Evolutionary conservation across 2,329 filamentous ascomycete genomes (phyloP), one percentile per base, ranked within the genome.

Genomic region (Pseudogymnoascus sp.): DNA sequence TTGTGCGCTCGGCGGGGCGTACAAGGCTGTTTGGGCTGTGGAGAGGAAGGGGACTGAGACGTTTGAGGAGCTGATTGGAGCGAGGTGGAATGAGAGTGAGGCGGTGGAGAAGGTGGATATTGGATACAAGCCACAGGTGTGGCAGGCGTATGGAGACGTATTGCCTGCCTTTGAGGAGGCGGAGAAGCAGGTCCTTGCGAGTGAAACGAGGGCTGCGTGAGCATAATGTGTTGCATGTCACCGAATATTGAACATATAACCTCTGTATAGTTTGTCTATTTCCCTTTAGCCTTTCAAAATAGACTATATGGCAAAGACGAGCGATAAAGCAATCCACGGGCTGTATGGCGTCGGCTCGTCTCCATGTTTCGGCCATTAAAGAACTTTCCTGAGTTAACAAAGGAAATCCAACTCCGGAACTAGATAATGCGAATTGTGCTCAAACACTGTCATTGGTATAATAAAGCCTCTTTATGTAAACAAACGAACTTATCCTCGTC

Each of bases 21-120:
- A 97, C 77, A 97, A 97, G 78, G 93, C 94, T 12, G 87, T 96
- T 0, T 99, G 94, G 94, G 92, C 89, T 0, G 80, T 91, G 63
- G 91, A 94, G 79, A 79, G 90, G 59, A 75, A 75, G 23, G 66
- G 65, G 3, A 81, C 79, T 16, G 87, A 96, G 82, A 90, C 83
- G 3, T 97, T 97, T 77, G 94, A 97, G 73, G 88, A 93, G 65
- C 80, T 96, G 67, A 88, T 99, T 66, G 91, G 89, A 6, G 79
- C 79, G 72, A 81, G 94, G 66, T 99, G 94, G 94, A 85, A 84
- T 65, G 93, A 96, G 76, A 87, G 88, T 67, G 87, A 86, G 0
- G 91, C 92, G 67, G 87, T 96, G 11, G 84, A 90, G 77, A 90
- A 84, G 77, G 88, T 97, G 50, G 91, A 88, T 42, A 84, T 89